Percentiles rank a stretch among this genome's conserved stretches.
Evolutionary conservation across 2,329 filamentous ascomycete species (phyloP).

Genomic region (Penicillium sp.): DNA sequence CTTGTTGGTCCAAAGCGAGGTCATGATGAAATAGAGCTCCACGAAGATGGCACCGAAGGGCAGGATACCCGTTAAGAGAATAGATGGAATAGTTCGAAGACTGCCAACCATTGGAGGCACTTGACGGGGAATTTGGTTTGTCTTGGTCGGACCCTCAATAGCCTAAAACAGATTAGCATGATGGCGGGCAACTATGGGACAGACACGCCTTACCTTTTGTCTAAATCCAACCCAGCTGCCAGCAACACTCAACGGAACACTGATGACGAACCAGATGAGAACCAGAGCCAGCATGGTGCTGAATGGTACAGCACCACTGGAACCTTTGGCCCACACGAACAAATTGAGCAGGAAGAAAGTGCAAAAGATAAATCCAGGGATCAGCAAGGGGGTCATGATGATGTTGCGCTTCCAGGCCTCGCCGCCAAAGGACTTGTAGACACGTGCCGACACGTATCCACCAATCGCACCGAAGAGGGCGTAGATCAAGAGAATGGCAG

Average conservation of each 20-base stretch:
- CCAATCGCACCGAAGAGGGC: constrained; percentile 90
- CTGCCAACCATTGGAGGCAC: constrained; percentile 84
- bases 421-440: constrained; percentile 93
- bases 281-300: constrained; percentile 95
- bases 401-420: constrained; percentile 96
- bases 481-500: constrained; percentile 89
- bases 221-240: constrained; percentile 95
- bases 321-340: constrained; percentile 91
- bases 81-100: constrained; percentile 81
- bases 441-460: constrained; percentile 81
- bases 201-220: constrained; percentile 46
- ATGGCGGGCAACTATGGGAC: not conserved
- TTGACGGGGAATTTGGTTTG: constrained; percentile 97
- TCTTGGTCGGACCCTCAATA: constrained; percentile 79
- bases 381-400: constrained; percentile 76
- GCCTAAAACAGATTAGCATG: constrained; percentile 38
- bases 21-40: constrained; percentile 99
- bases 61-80: constrained; percentile 86
- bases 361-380: constrained; percentile 82
- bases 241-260: constrained; percentile 81
- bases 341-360: constrained; percentile 93
- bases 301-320: constrained; percentile 92
- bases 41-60: constrained; percentile 97
- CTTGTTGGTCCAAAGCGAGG: constrained; percentile 95
- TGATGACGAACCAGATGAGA: constrained; percentile 95